Evolutionary conservation across 2,329 filamentous ascomycete genomes (phyloP).

Genomic region (Fulvia fulva): DNA sequence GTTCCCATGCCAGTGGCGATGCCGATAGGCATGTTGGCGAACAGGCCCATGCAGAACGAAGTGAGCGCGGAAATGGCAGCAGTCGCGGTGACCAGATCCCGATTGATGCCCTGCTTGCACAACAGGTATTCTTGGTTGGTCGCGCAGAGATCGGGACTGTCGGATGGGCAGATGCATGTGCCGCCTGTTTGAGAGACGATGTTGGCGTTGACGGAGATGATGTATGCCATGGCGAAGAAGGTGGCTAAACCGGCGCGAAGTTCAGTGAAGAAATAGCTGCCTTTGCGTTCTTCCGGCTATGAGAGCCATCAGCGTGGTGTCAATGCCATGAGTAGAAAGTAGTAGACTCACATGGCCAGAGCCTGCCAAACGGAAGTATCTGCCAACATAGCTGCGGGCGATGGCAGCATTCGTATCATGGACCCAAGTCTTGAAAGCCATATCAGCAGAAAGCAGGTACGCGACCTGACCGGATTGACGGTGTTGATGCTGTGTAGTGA

Average conservation of each 20-base stretch:
- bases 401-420: constrained; percentile 43
- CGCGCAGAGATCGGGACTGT: constrained; percentile 50
- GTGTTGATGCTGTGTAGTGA: too few relatives aligned
- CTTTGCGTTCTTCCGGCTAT: constrained; percentile 66
- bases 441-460: not conserved
- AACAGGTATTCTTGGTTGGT: constrained; percentile 57
- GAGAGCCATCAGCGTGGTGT: constrained; percentile 11
- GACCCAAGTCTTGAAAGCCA: constrained; percentile 23
- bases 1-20: constrained; percentile 74
- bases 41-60: constrained; percentile 78
- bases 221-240: constrained; percentile 68
- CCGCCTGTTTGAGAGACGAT: constrained; percentile 70
- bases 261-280: constrained; percentile 77
- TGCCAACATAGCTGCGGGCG: constrained; percentile 62
- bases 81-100: constrained; percentile 79
- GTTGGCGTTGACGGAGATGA: constrained; percentile 61
- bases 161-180: constrained; percentile 64
- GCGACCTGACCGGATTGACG: too few relatives aligned
- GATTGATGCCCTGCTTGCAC: constrained; percentile 62
- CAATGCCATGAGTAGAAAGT: not conserved
- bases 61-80: constrained; percentile 76
- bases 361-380: constrained; percentile 75
- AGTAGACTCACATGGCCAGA: constrained; percentile 64
- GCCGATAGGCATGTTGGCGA: constrained; percentile 75
- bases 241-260: constrained; percentile 77